These are phyloP conservation scores for Deinandra increscens DNA, from an alignment of 129 eudicot species.

Conservation along the genomic window DNA sequence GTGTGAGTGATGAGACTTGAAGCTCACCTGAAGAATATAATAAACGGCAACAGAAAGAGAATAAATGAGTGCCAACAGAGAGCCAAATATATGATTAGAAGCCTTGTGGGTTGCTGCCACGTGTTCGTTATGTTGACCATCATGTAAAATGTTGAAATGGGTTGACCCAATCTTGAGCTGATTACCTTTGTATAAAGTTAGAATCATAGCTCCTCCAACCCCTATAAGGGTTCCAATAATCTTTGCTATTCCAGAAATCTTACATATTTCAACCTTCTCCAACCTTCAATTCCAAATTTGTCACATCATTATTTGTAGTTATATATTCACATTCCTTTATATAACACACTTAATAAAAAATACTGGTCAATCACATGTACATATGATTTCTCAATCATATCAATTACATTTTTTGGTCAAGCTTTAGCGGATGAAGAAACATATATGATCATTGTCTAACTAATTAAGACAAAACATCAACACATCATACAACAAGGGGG, in stretches of 20 bases:
- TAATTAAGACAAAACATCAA: too few relatives aligned
- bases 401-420: too few relatives aligned
- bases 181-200: conserved; percentile 60
- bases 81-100: conserved; percentile 31
- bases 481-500: too few relatives aligned
- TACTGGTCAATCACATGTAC: too few relatives aligned
- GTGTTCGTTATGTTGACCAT: conserved; percentile 8
- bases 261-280: conserved; percentile 45
- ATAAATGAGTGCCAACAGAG: conserved; percentile 24
- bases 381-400: too few relatives aligned
- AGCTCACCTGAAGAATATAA: conserved; percentile 37
- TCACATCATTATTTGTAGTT: not conserved
- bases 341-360: too few relatives aligned
- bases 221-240: conserved; percentile 52
- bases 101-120: conserved; percentile 17
- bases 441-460: too few relatives aligned
- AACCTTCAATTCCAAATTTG: conserved; percentile 29
- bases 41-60: conserved; percentile 15
- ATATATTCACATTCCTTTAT: too few relatives aligned
- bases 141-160: conserved; percentile 33
- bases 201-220: conserved; percentile 68
- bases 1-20: not conserved
- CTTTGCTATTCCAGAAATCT: conserved; percentile 56
- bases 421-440: too few relatives aligned
- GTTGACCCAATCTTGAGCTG: conserved; percentile 41